phyloP scores from a whole-genome alignment of 1,139 yeast species.

The Kodamaea arcana region DNA sequence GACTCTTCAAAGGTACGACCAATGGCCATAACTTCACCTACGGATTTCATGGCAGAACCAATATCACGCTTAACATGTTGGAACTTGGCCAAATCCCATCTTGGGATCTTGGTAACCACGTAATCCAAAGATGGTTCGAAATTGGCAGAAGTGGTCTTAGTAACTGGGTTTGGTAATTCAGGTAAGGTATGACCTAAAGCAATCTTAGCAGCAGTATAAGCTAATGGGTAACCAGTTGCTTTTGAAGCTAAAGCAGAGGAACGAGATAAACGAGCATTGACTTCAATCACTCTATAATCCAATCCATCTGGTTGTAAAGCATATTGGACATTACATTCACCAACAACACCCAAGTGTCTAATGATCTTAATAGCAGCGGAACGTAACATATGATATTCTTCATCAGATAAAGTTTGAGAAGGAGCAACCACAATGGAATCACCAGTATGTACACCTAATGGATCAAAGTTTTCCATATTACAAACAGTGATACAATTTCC shows the following conservation, averaged over 20 bases:
- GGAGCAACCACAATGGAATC: constrained; percentile 99
- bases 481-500: constrained; percentile 98
- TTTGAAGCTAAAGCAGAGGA: constrained; percentile 97
- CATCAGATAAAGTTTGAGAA: constrained; percentile 93
- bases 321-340: constrained; percentile 98
- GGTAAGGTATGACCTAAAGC: constrained; percentile 93
- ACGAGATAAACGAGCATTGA: constrained; percentile 94
- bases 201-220: constrained; percentile 97
- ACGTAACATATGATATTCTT: constrained; percentile 97
- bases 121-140: constrained; percentile 97
- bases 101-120: constrained; percentile 94
- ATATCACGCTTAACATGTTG: constrained; percentile 90
- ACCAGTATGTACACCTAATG: constrained; percentile 97
- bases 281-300: constrained; percentile 95
- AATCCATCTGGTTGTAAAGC: constrained; percentile 93
- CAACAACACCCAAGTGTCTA: constrained; percentile 97
- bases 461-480: constrained; percentile 99
- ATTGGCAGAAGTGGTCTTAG: constrained; percentile 92
- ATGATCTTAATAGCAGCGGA: constrained; percentile 95
- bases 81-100: constrained; percentile 97
- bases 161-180: constrained; percentile 93
- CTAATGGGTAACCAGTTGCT: constrained; percentile 98
- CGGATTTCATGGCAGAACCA: constrained; percentile 97
- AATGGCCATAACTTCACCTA: constrained; percentile 98
- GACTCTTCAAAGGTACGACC: constrained; percentile 98